Evolutionary conservation across 495 filamentous ascomycete species (phyloP).

Genomic region (Echria macrotheca): DNA sequence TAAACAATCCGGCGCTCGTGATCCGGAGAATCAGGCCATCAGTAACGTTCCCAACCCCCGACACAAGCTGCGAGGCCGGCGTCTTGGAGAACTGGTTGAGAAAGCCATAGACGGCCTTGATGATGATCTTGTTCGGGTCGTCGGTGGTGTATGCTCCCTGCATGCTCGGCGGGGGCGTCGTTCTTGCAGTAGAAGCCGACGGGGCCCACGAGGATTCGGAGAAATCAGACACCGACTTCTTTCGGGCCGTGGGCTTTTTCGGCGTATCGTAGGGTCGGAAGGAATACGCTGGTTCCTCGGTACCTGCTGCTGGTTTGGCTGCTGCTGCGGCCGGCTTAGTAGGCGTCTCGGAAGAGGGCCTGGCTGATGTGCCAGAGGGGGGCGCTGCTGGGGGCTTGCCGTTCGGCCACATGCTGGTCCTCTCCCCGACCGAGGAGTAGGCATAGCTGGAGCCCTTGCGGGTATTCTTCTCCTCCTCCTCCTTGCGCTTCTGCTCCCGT

Average conservation of each 20-base stretch:
- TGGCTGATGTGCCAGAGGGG: constrained; percentile 13
- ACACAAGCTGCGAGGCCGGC: constrained; percentile 74
- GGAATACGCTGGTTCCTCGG: constrained; percentile 64
- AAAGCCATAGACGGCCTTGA: constrained; percentile 86
- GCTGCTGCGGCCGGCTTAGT: constrained; percentile 36
- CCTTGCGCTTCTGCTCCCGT: constrained; percentile 13
- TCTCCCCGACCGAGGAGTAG: constrained; percentile 51
- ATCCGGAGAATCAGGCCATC: constrained; percentile 83
- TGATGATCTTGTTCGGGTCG: constrained; percentile 91
- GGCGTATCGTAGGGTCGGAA: constrained; percentile 80
- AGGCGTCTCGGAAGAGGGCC: constrained; percentile 22
- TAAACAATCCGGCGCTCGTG: constrained; percentile 86
- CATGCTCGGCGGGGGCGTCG: constrained; percentile 74
- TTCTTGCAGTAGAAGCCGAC: constrained; percentile 75
- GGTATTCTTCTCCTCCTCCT: constrained; percentile 32
- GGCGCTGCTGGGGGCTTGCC: constrained; percentile 35
- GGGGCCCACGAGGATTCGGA: constrained; percentile 82
- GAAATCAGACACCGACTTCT: constrained; percentile 57
- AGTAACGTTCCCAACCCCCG: constrained; percentile 67
- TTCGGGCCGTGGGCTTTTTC: constrained; percentile 44
- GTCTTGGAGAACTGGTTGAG: constrained; percentile 76
- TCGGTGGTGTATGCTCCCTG: constrained; percentile 72
- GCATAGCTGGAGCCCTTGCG: constrained; percentile 42
- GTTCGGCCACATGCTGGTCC: constrained; percentile 52
- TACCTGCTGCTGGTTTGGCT: constrained; percentile 56